phyloP scores from a whole-genome alignment of 805 yeast species.

The Trichomonascus vanleenenianus region DNA sequence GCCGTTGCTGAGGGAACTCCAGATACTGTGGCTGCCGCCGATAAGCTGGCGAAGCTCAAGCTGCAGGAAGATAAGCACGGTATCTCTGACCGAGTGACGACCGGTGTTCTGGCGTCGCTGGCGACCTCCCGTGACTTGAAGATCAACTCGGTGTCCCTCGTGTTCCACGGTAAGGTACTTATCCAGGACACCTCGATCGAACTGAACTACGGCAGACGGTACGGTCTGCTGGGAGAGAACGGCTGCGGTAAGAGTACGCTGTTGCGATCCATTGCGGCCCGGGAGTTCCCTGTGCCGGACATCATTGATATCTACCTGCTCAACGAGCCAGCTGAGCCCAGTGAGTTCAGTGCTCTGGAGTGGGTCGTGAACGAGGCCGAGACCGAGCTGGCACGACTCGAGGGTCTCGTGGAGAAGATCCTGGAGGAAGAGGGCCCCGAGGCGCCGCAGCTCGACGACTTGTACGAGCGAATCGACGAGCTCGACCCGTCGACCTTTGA shows the following conservation, averaged over 20 bases:
- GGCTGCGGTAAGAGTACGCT: conserved; percentile 99
- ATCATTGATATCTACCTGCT: conserved; percentile 83
- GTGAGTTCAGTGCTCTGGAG: conserved; percentile 86
- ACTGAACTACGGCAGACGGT: conserved; percentile 94
- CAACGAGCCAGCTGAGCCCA: conserved; percentile 96
- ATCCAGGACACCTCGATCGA: conserved; percentile 88
- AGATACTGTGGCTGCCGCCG: conserved; percentile 45
- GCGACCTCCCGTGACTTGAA: conserved; percentile 90
- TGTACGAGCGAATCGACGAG: conserved; percentile 91
- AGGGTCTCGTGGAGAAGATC: conserved; percentile 81
- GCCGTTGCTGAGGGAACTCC: conserved; percentile 41
- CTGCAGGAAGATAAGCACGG: conserved; percentile 93
- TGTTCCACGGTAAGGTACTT: conserved; percentile 96
- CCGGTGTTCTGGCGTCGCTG: conserved; percentile 91
- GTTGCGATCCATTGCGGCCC: conserved; percentile 85
- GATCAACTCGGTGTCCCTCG: conserved; percentile 77
- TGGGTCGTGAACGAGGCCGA: conserved; percentile 98
- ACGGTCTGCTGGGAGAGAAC: conserved; percentile 95
- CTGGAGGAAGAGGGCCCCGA: conserved; percentile 94
- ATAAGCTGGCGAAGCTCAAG: conserved; percentile 77
- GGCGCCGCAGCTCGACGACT: conserved; percentile 70
- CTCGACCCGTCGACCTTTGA: conserved; percentile 97
- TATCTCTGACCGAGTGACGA: conserved; percentile 91
- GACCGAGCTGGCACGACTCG: conserved; percentile 80
- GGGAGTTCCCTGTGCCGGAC: conserved; percentile 94